Evolutionary conservation across 805 yeast species (phyloP), one percentile per base, ranked within the genome.

Genomic region (Kodamaea nitidulidarum): DNA sequence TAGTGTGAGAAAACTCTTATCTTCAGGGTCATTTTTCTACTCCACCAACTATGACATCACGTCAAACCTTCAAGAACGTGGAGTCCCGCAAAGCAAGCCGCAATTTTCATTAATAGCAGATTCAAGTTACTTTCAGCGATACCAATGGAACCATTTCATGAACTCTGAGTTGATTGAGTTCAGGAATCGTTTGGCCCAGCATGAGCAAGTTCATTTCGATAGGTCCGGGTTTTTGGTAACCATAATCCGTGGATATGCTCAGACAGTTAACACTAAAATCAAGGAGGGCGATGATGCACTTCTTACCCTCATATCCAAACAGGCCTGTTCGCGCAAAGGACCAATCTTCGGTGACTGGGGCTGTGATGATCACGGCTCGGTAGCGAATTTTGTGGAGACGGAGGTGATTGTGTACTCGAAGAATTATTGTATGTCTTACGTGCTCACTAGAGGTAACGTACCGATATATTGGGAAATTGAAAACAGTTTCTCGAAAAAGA

Each of bases 291-390:
- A 57, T 20, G 67, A 62, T 21, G 69, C 68, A 0, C 49, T 72
- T 36, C 44, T 76, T 26, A 73, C 81, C 0, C 60, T 76, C 8
- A 71, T 76, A 8, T 67, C 79, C 2, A 75, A 73, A 47, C 81
- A 76, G 45, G 64, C 71, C 21, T 72, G 79, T 42, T 51, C 53
- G 21, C 72, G 71, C 44, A 57, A 56, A 26, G 80, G 80, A 0
- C 67, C 72, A 0, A 54, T 76, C 14, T 76, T 75, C 51, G 82
- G 82, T 1, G 76, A 76, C 21, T 72, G 73, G 63, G 78, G 82
- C 24, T 65, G 75, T 48, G 82, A 77, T 50, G 81, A 77, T 44
- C 71, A 72, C 29, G 79, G 81, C 0, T 63, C 67, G 12, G 76
- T 66, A 7, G 61, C 78, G 3, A 75, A 76, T 48, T 75, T 63